Evolutionary conservation across 108 stramenopile genomes (phyloP), one percentile per base, ranked within the genome.

Genomic region (Parietichytrium sp.): DNA sequence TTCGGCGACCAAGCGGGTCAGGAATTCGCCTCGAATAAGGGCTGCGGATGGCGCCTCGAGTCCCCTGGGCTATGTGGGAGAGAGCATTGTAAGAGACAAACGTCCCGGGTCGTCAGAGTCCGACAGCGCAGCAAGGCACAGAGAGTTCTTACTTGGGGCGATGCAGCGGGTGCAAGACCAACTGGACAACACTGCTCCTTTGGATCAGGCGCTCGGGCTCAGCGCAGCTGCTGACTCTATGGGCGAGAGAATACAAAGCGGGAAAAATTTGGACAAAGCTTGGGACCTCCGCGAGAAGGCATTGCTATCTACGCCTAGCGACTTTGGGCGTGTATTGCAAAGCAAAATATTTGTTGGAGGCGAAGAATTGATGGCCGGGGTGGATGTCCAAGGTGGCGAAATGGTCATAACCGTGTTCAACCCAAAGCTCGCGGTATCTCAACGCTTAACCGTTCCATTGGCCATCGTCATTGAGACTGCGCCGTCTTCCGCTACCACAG

Each of bases 371-470:
- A 72, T 72, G 61, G 61, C 33, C 13, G 61, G 38, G 13, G 61
- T 72, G 7, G 61, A 72, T 20, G 45, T 72, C 29, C 18, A 38
- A n/a, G 38, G 61, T 6, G 61, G 45, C 10, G 61, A 47, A 13
- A 72, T 72, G 61, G 33, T 72, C 20, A 7, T 72, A 6, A 72
- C 61, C 20, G 61, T 72, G 12, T 72, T 72, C 61, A 72, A 72
- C 3, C 61, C 61, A 27, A 33, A 20, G 20, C 23, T 25, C 6
- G 45, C 38, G 23, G 38, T 72, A n/a, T 72, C 61, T 1, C 61
- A 72, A 27, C 36, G 45, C 13, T 16, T 72, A 10, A 42, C 36
- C 38, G 61, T 72, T 16, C 61, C 61, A 2, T 45, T 72, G 61
- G n/a, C 61, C 12, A 42, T 72, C 6, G 61, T 72, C 29, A 33